These are phyloP conservation scores for Neonectria punicea DNA, from an alignment of 2,329 filamentous ascomycete species.

Conservation along the genomic window DNA sequence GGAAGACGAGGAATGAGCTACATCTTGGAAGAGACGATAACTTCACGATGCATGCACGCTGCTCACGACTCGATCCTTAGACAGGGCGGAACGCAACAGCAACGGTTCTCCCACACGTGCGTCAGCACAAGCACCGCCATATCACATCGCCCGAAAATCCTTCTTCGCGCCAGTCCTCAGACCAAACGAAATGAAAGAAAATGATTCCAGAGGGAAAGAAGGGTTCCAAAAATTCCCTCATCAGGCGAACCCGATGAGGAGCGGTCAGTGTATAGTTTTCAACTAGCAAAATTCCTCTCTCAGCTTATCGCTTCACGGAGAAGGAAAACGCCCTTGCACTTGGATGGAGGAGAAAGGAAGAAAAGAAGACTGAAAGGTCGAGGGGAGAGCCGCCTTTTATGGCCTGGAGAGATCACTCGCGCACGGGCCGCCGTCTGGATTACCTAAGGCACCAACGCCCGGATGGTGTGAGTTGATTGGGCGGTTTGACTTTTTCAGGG, in stretches of 20 bases:
- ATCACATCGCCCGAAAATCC: slow-evolving; percentile 32
- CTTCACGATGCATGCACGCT: too few relatives aligned
- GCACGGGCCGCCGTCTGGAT: slow-evolving; percentile 29
- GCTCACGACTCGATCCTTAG: too few relatives aligned
- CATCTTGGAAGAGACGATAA: too few relatives aligned
- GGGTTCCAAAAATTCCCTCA: slow-evolving; percentile 77
- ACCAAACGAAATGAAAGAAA: slow-evolving; percentile 55
- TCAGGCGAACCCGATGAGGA: slow-evolving; percentile 73
- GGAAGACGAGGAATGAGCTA: too few relatives aligned
- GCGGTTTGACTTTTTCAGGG: slow-evolving; percentile 6
- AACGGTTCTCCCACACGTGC: too few relatives aligned
- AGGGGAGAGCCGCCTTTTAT: slow-evolving; percentile 48
- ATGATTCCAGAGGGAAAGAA: slow-evolving; percentile 41
- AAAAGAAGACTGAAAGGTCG: slow-evolving; percentile 47
- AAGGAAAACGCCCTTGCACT: slow-evolving; percentile 75
- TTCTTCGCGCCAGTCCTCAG: slow-evolving; percentile 54
- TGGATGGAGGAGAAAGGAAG: slow-evolving; percentile 61
- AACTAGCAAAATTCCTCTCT: slow-evolving; percentile 91
- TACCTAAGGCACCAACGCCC: slow-evolving; percentile 35
- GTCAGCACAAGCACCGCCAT: too few relatives aligned
- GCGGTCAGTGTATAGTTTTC: slow-evolving; percentile 83
- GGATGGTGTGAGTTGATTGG: slow-evolving; percentile 31
- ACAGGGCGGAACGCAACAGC: too few relatives aligned
- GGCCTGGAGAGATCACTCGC: slow-evolving; percentile 30
- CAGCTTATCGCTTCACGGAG: slow-evolving; percentile 71